Evolutionary conservation across 2,329 filamentous ascomycete species (phyloP).

Genomic region (Exophiala spinifera): DNA sequence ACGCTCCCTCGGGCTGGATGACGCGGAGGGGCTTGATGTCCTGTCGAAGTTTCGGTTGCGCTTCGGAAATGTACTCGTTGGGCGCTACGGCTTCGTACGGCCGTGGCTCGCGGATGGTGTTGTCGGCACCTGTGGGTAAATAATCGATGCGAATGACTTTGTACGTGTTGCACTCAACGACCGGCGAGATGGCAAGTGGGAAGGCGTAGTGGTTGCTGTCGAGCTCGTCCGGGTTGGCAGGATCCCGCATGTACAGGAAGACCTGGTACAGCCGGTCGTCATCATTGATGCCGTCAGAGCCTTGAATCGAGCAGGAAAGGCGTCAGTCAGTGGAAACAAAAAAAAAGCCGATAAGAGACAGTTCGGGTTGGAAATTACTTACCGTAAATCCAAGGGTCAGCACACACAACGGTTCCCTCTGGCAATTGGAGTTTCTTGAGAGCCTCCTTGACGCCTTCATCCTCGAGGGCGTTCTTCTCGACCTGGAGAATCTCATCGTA

Average conservation of each 20-base stretch:
- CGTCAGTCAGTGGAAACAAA: no score
- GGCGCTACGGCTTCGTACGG: slow-evolving; percentile 38
- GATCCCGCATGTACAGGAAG: slow-evolving; percentile 65
- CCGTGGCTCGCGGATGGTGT: slow-evolving; percentile 42
- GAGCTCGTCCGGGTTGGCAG: slow-evolving; percentile 55
- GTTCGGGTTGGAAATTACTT: slow-evolving; percentile 4
- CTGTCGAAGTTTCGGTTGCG: slow-evolving; percentile 55
- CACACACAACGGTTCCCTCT: slow-evolving; percentile 54
- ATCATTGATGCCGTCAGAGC: slow-evolving; percentile 52
- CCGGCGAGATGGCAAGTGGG: slow-evolving; percentile 64
- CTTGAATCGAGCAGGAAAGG: slow-evolving; percentile 30
- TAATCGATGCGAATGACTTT: slow-evolving; percentile 68
- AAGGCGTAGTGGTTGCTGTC: slow-evolving; percentile 69
- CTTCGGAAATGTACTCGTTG: slow-evolving; percentile 65
- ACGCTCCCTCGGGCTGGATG: slow-evolving; percentile 62
- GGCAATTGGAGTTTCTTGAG: slow-evolving; percentile 59
- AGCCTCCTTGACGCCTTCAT: slow-evolving; percentile 56
- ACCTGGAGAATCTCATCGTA: slow-evolving; percentile 59
- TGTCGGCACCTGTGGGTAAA: slow-evolving; percentile 64
- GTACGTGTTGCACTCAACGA: slow-evolving; percentile 60
- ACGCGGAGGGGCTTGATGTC: slow-evolving; percentile 65
- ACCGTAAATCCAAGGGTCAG: slow-evolving; percentile 70
- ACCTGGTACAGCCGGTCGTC: slow-evolving; percentile 58
- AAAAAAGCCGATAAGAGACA: no score
- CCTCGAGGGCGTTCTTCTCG: slow-evolving; percentile 55